Percentiles rank a stretch among this genome's conserved stretches.
phyloP scores from a whole-genome alignment of 1,284 basidiomycete genomes.

The Acaromyces ingoldii region DNA sequence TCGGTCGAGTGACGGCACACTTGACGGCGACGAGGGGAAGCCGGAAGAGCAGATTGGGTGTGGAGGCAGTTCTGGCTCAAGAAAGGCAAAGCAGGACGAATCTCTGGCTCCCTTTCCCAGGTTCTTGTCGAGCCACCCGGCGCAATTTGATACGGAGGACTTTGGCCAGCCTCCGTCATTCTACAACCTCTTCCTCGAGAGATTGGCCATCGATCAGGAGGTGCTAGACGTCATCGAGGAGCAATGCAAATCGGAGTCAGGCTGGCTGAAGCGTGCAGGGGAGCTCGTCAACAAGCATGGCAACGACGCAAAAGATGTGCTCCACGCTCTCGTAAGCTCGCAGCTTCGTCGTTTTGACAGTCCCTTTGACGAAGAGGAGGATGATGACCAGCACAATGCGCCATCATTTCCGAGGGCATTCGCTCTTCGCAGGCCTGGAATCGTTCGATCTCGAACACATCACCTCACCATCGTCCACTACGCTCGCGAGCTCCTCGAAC shows the following conservation, averaged over 20 bases:
- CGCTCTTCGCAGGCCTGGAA: conserved; percentile 17
- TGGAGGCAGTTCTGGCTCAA: not conserved
- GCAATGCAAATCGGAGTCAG: conserved; percentile 14
- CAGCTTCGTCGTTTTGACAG: not conserved
- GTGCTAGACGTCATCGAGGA: conserved; percentile 20
- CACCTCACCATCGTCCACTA: conserved; percentile 23
- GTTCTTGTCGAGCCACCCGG: not conserved
- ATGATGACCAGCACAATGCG: not conserved
- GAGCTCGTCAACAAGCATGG: conserved; percentile 14
- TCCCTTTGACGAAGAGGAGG: not conserved
- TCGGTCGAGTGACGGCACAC: not conserved
- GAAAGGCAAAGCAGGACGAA: not conserved
- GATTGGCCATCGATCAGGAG: conserved; percentile 19
- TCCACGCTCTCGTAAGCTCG: conserved; percentile 12
- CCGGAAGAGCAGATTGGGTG: not conserved
- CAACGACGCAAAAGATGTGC: conserved; percentile 27
- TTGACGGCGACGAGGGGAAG: not conserved
- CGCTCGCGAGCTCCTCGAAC: conserved; percentile 27
- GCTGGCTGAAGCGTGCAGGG: conserved; percentile 10
- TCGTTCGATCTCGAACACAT: conserved; percentile 19
- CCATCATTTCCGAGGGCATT: conserved; percentile 16
- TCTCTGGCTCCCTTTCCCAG: not conserved
- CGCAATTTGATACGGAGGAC: not conserved
- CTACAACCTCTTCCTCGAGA: conserved; percentile 23
- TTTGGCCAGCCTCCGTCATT: conserved; percentile 10